Evolutionary conservation across 495 filamentous ascomycete species (phyloP).

Genomic region (Poronia punctata): DNA sequence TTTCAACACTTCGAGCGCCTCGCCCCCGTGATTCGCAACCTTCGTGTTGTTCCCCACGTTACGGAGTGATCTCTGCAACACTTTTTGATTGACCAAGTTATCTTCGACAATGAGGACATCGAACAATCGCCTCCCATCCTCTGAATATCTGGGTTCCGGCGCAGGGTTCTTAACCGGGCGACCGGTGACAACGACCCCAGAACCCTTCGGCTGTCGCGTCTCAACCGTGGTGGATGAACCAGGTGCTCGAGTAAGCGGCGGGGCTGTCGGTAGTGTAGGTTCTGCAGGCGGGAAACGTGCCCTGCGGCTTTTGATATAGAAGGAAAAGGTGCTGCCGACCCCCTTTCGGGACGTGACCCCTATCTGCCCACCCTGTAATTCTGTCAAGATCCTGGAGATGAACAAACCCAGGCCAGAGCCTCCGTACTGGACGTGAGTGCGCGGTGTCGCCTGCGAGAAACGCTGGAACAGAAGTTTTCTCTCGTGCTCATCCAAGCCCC

Average conservation of each 20-base stretch:
- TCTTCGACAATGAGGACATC: conserved; percentile 73
- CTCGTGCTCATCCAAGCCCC: conserved; percentile 65
- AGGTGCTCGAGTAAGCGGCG: conserved; percentile 23
- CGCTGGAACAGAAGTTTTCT: conserved; percentile 71
- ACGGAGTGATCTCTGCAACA: conserved; percentile 63
- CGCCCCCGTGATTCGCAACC: conserved; percentile 73
- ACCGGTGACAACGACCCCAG: conserved; percentile 1
- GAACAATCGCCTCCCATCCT: conserved; percentile 25
- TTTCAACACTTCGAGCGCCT: conserved; percentile 54
- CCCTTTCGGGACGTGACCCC: conserved; percentile 67
- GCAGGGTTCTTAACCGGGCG: conserved; percentile 4
- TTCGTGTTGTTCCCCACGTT: conserved; percentile 61
- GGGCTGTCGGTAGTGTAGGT: conserved; percentile 13
- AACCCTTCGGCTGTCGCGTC: conserved; percentile 17
- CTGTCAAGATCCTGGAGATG: conserved; percentile 69
- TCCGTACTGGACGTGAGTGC: conserved; percentile 75
- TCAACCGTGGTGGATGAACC: conserved; percentile 21
- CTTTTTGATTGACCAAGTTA: conserved; percentile 73
- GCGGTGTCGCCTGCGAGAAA: conserved; percentile 70
- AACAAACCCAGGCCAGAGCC: conserved; percentile 79
- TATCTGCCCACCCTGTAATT: conserved; percentile 79
- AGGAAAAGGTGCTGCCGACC: conserved; percentile 75
- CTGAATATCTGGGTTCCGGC: conserved; percentile 20
- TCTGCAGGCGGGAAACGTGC: conserved; percentile 10
- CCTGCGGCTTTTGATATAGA: conserved; percentile 54